Conservation (phyloP, 768 basidiomycete genomes). For the Galerina marginata region DNA sequence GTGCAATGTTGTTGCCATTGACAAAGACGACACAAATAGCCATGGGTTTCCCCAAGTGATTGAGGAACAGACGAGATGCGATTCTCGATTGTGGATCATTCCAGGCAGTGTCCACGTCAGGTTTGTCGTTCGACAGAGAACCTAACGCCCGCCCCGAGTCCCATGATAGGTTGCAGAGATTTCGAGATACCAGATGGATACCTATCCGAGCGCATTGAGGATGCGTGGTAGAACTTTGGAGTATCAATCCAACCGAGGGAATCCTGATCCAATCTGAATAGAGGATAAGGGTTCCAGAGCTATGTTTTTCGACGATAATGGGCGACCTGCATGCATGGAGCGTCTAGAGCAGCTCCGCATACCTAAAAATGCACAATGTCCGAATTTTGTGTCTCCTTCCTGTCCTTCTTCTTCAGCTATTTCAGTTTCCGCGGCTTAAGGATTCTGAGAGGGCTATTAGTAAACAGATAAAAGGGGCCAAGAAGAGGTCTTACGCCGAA, state of each 20-base stretch:
- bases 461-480: too few relatives aligned
- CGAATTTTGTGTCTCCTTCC: too few relatives aligned
- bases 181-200: background rate
- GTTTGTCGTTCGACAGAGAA: constrained; percentile 7
- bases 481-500: too few relatives aligned
- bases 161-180: background rate
- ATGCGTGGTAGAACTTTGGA: background rate
- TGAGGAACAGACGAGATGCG: constrained; percentile 8
- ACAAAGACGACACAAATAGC: constrained; percentile 1
- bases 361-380: background rate
- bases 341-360: background rate
- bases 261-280: background rate
- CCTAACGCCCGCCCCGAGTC: background rate
- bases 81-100: constrained; percentile 30
- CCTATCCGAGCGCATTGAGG: background rate
- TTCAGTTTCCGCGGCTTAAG: too few relatives aligned
- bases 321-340: background rate
- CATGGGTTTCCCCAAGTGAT: constrained; percentile 8
- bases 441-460: too few relatives aligned
- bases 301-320: background rate
- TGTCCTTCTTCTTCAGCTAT: too few relatives aligned
- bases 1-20: constrained; percentile 1
- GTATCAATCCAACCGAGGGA: background rate
- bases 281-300: background rate
- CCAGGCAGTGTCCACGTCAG: constrained; percentile 7